These are phyloP conservation scores for Rutstroemia sp. DNA, from an alignment of 2,329 filamentous ascomycete genomes.

Conservation along the genomic window DNA sequence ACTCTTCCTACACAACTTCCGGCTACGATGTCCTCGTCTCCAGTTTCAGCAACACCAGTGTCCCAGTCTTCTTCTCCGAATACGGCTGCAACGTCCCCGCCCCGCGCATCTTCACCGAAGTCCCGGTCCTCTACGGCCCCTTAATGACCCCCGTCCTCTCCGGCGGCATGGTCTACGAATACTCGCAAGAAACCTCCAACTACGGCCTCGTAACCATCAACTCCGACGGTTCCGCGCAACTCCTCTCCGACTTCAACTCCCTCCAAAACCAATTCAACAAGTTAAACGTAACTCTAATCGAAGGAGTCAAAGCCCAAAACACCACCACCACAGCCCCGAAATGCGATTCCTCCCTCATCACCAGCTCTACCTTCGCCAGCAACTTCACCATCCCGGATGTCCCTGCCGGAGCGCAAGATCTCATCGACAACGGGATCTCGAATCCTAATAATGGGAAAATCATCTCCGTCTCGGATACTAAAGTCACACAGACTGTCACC, in stretches of 20 bases:
- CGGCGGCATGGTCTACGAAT: slow-evolving; percentile 78
- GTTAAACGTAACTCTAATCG: slow-evolving; percentile 62
- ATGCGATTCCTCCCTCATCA: slow-evolving; percentile 63
- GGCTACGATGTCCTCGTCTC: slow-evolving; percentile 56
- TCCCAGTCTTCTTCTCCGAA: slow-evolving; percentile 79
- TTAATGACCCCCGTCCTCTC: slow-evolving; percentile 63
- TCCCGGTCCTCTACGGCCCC: slow-evolving; percentile 61
- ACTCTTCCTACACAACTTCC: slow-evolving; percentile 54
- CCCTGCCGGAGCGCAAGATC: slow-evolving; percentile 58
- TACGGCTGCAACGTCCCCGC: slow-evolving; percentile 67
- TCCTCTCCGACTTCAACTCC: slow-evolving; percentile 62
- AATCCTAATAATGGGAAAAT: slow-evolving; percentile 59
- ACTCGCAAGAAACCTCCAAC: slow-evolving; percentile 61
- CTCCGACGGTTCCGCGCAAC: slow-evolving; percentile 46
- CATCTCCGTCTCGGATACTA: slow-evolving; percentile 46
- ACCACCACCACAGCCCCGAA: slow-evolving; percentile 48
- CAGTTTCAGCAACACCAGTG: slow-evolving; percentile 56
- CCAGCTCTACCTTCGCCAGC: slow-evolving; percentile 57
- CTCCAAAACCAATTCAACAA: slow-evolving; percentile 69
- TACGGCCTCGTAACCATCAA: slow-evolving; percentile 59
- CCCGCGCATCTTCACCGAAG: slow-evolving; percentile 72
- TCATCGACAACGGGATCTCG: slow-evolving; percentile 71
- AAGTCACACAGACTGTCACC: slow-evolving; percentile 50
- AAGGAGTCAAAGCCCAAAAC: slow-evolving; percentile 52
- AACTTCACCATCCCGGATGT: slow-evolving; percentile 71